Evolutionary conservation across 1,284 basidiomycete species (phyloP), one percentile per base, ranked within the genome.

Genomic region (Trichosporon sp.): DNA sequence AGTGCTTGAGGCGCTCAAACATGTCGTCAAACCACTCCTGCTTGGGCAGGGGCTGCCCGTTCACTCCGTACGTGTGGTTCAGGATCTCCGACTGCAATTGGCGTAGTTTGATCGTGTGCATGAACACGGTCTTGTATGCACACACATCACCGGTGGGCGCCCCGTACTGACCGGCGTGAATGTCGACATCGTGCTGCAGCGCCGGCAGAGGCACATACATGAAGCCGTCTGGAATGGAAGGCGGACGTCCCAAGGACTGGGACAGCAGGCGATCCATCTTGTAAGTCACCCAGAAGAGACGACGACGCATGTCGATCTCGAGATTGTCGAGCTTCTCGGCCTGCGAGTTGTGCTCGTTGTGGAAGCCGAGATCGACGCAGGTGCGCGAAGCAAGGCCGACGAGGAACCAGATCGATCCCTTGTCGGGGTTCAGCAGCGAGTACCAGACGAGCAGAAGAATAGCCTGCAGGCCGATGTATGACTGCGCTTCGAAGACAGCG

Each of bases 331-430:
- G 75, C 66, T 77, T 77, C 35, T 81, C 79, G 5, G 79, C 75
- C 43, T 81, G 78, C 14, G 77, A 76, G 67, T 83, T 82, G 70
- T 83, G 78, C 76, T 85, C 84, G 72, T 85, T 84, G 74, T 85
- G 84, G 71, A 83, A 84, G 11, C 84, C 84, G 35, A 84, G 78
- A 68, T 85, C 84, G 69, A 85, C 81, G 66, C 83, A 84, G n/a
- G 81, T 82, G 2, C 84, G 78, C 21, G 81, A 80, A 1, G 84
- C 84, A 31, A 85, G 77, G 12, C 84, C 84, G 32, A 84, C 81
- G 12, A 85, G 78, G 77, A 83, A 84, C 84, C 84, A 85, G 66
- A 85, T 83, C 5, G 83, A 84, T 14, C 84, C 84, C 72, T 83
- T 82, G 66, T 83, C 82, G 4, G 84, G 84, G 74, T 85, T 85